phyloP scores from a whole-genome alignment of 257 asterid genomes.

The Fraxinus quadrangulata region DNA sequence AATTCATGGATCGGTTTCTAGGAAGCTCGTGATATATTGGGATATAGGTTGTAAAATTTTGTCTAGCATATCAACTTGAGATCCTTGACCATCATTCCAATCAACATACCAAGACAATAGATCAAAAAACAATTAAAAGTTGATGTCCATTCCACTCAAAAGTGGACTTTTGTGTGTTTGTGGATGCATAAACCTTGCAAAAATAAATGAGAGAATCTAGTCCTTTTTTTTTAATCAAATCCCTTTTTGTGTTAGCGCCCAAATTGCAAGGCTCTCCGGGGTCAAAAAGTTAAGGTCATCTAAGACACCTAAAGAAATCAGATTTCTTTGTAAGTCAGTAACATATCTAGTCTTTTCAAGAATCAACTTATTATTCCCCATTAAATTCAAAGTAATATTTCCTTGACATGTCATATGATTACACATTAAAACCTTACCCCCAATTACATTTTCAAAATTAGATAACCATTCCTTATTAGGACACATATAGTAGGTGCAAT shows the following conservation, averaged over 20 bases:
- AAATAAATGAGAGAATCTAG: background rate
- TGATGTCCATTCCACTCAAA: conserved; percentile 17
- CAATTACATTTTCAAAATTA: no score
- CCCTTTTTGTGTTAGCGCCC: background rate
- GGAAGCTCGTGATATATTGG: background rate
- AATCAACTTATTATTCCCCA: no score
- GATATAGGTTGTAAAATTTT: conserved; percentile 8
- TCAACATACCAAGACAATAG: conserved; percentile 15
- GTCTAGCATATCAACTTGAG: conserved; percentile 18
- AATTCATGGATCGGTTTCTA: background rate
- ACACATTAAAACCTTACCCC: no score
- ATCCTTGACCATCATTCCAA: conserved; percentile 22
- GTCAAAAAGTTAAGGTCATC: no score
- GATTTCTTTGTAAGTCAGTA: no score
- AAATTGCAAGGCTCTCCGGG: conserved; percentile 10
- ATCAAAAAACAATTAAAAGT: background rate
- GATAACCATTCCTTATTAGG: no score
- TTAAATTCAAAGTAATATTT: no score
- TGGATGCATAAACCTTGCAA: conserved; percentile 19
- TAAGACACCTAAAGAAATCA: no score
- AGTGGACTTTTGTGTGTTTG: conserved; percentile 19
- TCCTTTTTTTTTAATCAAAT: background rate
- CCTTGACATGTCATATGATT: no score
- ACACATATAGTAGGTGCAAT: no score
- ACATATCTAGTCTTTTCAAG: no score